A percentile compares a stretch with the other conserved stretches of the same genome.
Conservation (phyloP, 208 protist genomes). For the Phytomonas sp. region DNA sequence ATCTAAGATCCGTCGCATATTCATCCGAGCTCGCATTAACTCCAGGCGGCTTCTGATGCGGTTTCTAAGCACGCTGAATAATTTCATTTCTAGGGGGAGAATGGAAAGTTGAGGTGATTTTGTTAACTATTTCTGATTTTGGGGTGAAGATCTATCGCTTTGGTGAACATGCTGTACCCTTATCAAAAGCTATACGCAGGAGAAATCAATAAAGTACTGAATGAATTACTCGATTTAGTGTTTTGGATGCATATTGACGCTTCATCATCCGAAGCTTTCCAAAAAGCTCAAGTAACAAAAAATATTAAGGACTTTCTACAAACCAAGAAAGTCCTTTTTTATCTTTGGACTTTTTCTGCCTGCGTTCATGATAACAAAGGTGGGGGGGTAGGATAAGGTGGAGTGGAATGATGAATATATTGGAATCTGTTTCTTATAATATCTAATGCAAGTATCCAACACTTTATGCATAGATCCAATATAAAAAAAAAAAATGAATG, state of each 20-base stretch:
- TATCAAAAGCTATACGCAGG: not conserved
- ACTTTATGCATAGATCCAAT: not conserved
- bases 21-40: conserved; percentile 47
- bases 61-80: conserved; percentile 20
- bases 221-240: not conserved
- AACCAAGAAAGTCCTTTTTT: not conserved
- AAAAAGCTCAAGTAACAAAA: not conserved
- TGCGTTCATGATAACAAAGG: not conserved
- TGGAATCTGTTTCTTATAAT: not conserved
- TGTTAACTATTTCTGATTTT: not conserved
- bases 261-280: not conserved
- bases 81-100: conserved; percentile 14
- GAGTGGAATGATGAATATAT: not conserved
- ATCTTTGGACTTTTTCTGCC: not conserved
- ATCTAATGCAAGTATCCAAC: not conserved
- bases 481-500: conserved; percentile 9
- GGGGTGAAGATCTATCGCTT: not conserved
- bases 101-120: not conserved
- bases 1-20: conserved; percentile 47
- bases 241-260: not conserved
- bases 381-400: not conserved
- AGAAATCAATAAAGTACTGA: not conserved
- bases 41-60: conserved; percentile 33
- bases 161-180: not conserved
- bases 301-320: not conserved